Evolutionary conservation across 768 basidiomycete species (phyloP).

Genomic region (Boletales sp.): DNA sequence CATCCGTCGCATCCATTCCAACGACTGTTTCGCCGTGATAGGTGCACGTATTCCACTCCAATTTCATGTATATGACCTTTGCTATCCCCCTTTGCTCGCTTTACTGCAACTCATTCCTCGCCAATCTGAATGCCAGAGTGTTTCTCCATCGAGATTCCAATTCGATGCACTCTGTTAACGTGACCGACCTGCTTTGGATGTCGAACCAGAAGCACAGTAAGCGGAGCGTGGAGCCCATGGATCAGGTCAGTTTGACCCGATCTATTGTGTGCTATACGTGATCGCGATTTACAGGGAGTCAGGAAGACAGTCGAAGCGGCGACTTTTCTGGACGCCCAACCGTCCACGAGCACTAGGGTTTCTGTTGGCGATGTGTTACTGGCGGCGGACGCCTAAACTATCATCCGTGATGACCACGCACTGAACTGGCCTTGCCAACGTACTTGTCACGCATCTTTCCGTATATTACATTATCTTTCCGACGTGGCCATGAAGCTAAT

Average conservation of each 20-base stretch:
- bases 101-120: neutral
- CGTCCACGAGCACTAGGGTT: too few relatives aligned
- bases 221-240: neutral
- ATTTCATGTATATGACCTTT: neutral
- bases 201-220: neutral
- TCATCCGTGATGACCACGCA: too few relatives aligned
- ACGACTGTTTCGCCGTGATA: neutral
- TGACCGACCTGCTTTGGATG: neutral
- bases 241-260: neutral
- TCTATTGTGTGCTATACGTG: neutral
- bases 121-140: neutral
- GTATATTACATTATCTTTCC: too few relatives aligned
- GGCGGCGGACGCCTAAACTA: too few relatives aligned
- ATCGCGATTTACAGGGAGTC: too few relatives aligned
- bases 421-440: too few relatives aligned
- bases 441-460: too few relatives aligned
- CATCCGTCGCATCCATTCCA: too few relatives aligned
- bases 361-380: too few relatives aligned
- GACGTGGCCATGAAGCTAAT: too few relatives aligned
- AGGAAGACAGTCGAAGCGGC: too few relatives aligned
- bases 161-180: neutral
- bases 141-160: neutral
- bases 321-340: too few relatives aligned
- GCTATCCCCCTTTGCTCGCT: neutral
- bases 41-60: neutral